Evolutionary conservation across 768 basidiomycete genomes (phyloP), one percentile per base, ranked within the genome.

Genomic region (Mycena indigotica): DNA sequence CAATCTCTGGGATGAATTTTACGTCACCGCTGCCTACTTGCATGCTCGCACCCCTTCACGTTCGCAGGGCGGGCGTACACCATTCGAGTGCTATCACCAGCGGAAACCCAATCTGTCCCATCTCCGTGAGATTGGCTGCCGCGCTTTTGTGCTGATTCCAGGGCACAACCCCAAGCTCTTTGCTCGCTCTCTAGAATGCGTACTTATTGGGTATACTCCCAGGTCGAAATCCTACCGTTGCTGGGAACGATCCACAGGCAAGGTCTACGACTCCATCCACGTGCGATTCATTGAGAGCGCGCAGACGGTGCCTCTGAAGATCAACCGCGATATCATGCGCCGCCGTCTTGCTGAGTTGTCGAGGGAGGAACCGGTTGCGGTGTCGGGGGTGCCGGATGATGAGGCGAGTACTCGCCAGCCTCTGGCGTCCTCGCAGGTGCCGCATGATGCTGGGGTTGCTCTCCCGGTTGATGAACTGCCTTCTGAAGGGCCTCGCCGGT

Each of bases 191-290:
- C 16, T 61, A 4, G 65, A 66, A 39, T 65, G 65, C 24, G 52
- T 67, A 1, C 59, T 71, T 4, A 61, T 70, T 19, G 67, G 70
- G 13, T 72, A 69, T 40, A 41, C 32, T 4, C 21, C 52, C 12
- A 40, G 64, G 23, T 67, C 70, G 1, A 69, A 70, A 46, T 57
- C 62, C 3, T 71, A 69, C 44, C 54, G 66, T 0, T 68, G 64
- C 26, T 68, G 61, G 40, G 58, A 72, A 28, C 55, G 55, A 15
- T n/a, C 29, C 17, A 52, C 28, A 3, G 44, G 28, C 3, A 56
- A 56, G 16, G 28, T 56, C 45, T 48, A 30, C 46, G 26, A 49
- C 28, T 56, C 55, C 3, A 6, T 8, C 10, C 19, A 51, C 29
- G 50, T 51, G 4, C 2, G 16, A 3, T 51, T 51, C 21, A 51